phyloP scores from a whole-genome alignment of 2,329 filamentous ascomycete genomes.

The Coniochaeta prunicola region DNA sequence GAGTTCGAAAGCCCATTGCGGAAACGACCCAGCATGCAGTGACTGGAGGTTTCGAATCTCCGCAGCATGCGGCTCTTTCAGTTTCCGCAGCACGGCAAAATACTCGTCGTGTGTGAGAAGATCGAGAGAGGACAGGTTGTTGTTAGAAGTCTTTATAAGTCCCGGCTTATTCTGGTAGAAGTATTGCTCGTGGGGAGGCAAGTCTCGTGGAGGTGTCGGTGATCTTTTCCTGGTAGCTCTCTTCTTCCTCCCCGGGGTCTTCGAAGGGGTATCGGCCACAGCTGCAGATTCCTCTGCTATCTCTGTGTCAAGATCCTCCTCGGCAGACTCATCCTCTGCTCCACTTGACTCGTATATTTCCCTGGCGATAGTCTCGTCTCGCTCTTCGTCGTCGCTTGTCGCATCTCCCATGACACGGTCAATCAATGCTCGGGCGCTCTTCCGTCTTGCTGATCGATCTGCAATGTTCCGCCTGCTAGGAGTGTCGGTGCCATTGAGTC shows the following conservation, averaged over 20 bases:
- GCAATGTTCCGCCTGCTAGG: constrained; percentile 62
- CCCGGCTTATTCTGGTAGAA: constrained; percentile 88
- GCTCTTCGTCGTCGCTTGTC: constrained; percentile 62
- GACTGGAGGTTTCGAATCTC: constrained; percentile 67
- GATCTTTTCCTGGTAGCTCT: constrained; percentile 50
- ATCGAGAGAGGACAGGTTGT: constrained; percentile 66
- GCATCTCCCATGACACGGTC: constrained; percentile 59
- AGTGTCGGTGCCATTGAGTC: constrained; percentile 36
- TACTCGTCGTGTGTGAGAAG: constrained; percentile 90
- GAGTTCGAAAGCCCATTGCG: constrained; percentile 90
- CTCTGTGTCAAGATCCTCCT: constrained; percentile 12
- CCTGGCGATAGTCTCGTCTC: constrained; percentile 57
- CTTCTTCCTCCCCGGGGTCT: constrained; percentile 42
- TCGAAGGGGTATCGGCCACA: constrained; percentile 32
- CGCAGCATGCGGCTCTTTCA: constrained; percentile 59
- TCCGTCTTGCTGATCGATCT: constrained; percentile 79
- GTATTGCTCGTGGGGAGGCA: constrained; percentile 85
- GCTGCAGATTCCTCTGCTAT: constrained; percentile 18
- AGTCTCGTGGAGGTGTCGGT: constrained; percentile 71
- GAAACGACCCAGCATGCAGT: constrained; percentile 73
- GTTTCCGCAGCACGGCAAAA: constrained; percentile 60
- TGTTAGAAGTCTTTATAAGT: constrained; percentile 75
- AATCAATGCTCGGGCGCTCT: constrained; percentile 72
- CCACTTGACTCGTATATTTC: constrained; percentile 58
- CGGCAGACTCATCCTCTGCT: constrained; percentile 12